These are phyloP conservation scores for Colletotrichum godetiae DNA, from an alignment of 2,329 filamentous ascomycete species.

Conservation along the genomic window DNA sequence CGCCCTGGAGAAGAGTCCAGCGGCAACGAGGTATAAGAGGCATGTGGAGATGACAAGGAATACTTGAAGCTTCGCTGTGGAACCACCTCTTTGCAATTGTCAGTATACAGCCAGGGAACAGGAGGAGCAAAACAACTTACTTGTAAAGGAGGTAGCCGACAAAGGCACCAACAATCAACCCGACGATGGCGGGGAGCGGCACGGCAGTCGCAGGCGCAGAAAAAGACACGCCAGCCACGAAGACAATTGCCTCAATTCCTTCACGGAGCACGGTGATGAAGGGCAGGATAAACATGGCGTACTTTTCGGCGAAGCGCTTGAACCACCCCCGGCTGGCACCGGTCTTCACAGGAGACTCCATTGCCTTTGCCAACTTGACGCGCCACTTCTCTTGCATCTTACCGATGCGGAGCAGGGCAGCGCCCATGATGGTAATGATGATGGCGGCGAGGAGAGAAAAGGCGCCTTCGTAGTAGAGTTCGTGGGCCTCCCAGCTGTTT, in stretches of 20 bases:
- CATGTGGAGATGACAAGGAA: conserved; percentile 88
- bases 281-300: conserved; percentile 86
- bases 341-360: conserved; percentile 64
- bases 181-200: conserved; percentile 80
- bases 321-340: conserved; percentile 58
- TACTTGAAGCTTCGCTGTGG: conserved; percentile 65
- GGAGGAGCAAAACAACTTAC: conserved; percentile 57
- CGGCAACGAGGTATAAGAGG: conserved; percentile 85
- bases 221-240: conserved; percentile 86
- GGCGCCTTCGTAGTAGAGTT: conserved; percentile 84
- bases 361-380: conserved; percentile 79
- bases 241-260: conserved; percentile 87
- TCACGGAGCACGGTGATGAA: conserved; percentile 91
- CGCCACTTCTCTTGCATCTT: conserved; percentile 91
- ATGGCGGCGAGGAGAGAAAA: conserved; percentile 80
- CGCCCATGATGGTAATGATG: conserved; percentile 86
- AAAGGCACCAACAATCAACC: conserved; percentile 72
- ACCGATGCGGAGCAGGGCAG: conserved; percentile 81
- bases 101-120: neutral
- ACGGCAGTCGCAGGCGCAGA: conserved; percentile 80
- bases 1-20: conserved; percentile 81
- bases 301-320: conserved; percentile 78
- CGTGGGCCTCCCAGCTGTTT: conserved; percentile 74
- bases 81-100: conserved; percentile 50
- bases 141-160: conserved; percentile 84